Evolutionary conservation across 495 filamentous ascomycete species (phyloP).

Genomic region (Lepraria neglecta): DNA sequence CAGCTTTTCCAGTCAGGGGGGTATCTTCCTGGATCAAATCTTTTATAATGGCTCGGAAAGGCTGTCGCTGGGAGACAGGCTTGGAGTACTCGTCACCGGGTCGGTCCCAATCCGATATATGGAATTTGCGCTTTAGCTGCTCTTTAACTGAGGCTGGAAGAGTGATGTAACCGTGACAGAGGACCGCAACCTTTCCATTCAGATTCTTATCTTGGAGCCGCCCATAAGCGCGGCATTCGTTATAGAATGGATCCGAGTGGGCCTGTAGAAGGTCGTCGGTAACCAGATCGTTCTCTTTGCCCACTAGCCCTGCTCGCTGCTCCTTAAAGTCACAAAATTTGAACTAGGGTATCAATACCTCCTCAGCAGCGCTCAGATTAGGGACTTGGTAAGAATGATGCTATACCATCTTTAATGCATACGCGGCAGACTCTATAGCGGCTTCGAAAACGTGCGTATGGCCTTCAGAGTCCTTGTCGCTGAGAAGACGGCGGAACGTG

Average conservation of each 20-base stretch:
- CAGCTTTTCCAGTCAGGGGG: no score
- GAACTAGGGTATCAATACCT: constrained; percentile 13
- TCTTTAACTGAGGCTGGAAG: background rate
- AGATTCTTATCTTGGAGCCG: constrained; percentile 7
- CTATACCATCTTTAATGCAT: no score
- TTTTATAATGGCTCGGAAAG: constrained; percentile 22
- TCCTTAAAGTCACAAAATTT: constrained; percentile 12
- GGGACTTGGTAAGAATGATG: no score
- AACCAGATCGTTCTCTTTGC: background rate
- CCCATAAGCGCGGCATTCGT: constrained; percentile 23
- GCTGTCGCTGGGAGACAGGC: constrained; percentile 12
- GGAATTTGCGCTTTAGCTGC: background rate
- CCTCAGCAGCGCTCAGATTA: no score
- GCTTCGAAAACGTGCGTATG: no score
- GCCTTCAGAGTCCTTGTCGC: no score
- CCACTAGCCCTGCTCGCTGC: background rate
- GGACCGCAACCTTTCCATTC: no score
- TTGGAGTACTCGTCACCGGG: background rate
- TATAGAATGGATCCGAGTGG: constrained; percentile 20
- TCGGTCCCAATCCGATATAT: background rate
- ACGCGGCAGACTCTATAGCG: no score
- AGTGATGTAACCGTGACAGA: constrained; percentile 18
- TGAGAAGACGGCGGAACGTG: no score
- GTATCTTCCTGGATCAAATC: constrained; percentile 12
- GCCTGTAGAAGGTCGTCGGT: background rate